Conservation (phyloP, 225 moss, liverwort and hornwort genomes). For the Polytrichum formosum region DNA sequence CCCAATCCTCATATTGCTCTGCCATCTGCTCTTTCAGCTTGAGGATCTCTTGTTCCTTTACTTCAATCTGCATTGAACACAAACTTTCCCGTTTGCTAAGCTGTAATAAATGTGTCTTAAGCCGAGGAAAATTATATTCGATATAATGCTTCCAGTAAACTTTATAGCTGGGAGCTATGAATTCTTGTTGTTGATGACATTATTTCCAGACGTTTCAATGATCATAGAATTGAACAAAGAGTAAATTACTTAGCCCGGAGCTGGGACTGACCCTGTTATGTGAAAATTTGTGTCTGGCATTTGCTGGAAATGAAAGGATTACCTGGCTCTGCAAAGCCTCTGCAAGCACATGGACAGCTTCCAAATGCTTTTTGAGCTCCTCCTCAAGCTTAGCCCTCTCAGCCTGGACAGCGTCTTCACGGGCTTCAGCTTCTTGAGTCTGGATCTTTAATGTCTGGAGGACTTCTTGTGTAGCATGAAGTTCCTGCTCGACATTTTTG, state of each 20-base stretch:
- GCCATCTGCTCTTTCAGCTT: conserved; percentile 51
- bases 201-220: no score
- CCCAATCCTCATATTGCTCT: conserved; percentile 57
- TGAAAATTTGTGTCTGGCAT: no score
- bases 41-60: conserved; percentile 49
- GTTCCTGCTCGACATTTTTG: conserved; percentile 18
- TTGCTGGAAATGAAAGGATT: background rate
- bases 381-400: conserved; percentile 44
- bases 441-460: conserved; percentile 27
- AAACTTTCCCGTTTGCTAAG: background rate
- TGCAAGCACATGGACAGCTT: conserved; percentile 41
- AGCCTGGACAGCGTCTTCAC: conserved; percentile 30
- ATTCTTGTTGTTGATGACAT: no score
- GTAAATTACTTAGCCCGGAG: no score
- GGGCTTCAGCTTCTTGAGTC: conserved; percentile 21
- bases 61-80: conserved; percentile 26
- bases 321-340: conserved; percentile 50
- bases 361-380: conserved; percentile 43
- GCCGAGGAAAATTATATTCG: no score
- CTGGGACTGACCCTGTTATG: no score
- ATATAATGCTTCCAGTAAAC: no score
- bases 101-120: no score
- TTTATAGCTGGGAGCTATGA: no score
- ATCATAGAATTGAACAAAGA: no score
- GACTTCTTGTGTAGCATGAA: conserved; percentile 26